Conservation (phyloP, 495 filamentous ascomycete genomes). For the Xylaria flabelliformis region DNA sequence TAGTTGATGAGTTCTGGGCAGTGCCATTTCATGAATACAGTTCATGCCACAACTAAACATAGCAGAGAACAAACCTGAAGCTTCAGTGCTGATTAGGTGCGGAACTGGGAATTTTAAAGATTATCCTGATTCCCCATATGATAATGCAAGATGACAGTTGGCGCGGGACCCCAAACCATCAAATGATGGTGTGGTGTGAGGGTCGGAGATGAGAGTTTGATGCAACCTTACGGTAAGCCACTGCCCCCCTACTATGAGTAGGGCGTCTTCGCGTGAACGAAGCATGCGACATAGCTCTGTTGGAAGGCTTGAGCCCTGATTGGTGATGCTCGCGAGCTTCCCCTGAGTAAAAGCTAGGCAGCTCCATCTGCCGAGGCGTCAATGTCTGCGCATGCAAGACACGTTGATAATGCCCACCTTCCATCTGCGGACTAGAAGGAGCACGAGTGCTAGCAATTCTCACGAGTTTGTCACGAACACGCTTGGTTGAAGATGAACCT, state of each 20-base stretch:
- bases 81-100: background rate
- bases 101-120: background rate
- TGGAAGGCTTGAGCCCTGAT: constrained; percentile 30
- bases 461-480: constrained; percentile 22
- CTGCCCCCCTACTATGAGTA: constrained; percentile 25
- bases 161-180: constrained; percentile 38
- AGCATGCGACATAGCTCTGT: constrained; percentile 28
- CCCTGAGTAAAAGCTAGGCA: constrained; percentile 37
- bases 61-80: background rate
- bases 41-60: background rate
- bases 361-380: constrained; percentile 35
- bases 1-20: background rate
- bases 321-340: constrained; percentile 34
- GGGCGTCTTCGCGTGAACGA: constrained; percentile 36
- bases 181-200: constrained; percentile 45
- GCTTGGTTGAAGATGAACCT: constrained; percentile 33
- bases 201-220: constrained; percentile 32
- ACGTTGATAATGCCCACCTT: constrained; percentile 39
- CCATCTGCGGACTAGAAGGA: constrained; percentile 38
- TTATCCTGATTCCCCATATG: constrained; percentile 14
- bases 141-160: constrained; percentile 30
- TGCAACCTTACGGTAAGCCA: constrained; percentile 41
- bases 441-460: constrained; percentile 32
- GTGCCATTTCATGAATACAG: background rate
- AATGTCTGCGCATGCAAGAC: constrained; percentile 35